These are phyloP conservation scores for Neopestalotiopsis rosae DNA, from an alignment of 2,329 filamentous ascomycete genomes.

Conservation along the genomic window DNA sequence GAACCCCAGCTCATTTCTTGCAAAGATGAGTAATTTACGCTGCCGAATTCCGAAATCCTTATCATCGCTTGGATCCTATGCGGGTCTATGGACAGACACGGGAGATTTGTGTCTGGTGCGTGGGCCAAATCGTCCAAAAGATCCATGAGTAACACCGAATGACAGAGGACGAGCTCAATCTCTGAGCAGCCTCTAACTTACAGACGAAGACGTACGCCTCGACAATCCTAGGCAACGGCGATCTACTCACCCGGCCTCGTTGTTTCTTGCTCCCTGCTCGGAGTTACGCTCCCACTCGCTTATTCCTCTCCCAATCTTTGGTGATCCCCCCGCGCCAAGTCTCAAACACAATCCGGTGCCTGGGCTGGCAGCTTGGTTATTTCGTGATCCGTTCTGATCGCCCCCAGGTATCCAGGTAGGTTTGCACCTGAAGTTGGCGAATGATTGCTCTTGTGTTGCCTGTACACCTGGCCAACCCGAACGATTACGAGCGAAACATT, in stretches of 20 bases:
- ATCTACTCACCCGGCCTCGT: not conserved
- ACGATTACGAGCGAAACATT: not conserved
- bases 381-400: slow-evolving; percentile 18
- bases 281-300: not conserved
- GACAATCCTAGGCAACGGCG: not conserved
- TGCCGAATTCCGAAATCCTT: slow-evolving; percentile 6
- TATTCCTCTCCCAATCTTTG: not conserved
- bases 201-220: not conserved
- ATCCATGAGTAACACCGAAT: no score
- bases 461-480: not conserved
- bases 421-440: not conserved
- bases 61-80: not conserved
- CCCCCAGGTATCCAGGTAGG: not conserved
- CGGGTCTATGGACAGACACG: not conserved
- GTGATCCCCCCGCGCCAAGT: slow-evolving; percentile 7
- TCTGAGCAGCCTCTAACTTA: not conserved
- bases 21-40: not conserved
- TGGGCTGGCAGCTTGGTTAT: slow-evolving; percentile 9
- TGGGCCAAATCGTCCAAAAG: not conserved
- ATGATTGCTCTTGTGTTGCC: not conserved
- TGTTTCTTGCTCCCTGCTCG: not conserved
- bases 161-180: not conserved
- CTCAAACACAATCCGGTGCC: slow-evolving; percentile 10
- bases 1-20: not conserved
- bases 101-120: slow-evolving; percentile 2